These are phyloP conservation scores for Claviceps sorghi DNA, from an alignment of 2,329 filamentous ascomycete species.

Conservation along the genomic window DNA sequence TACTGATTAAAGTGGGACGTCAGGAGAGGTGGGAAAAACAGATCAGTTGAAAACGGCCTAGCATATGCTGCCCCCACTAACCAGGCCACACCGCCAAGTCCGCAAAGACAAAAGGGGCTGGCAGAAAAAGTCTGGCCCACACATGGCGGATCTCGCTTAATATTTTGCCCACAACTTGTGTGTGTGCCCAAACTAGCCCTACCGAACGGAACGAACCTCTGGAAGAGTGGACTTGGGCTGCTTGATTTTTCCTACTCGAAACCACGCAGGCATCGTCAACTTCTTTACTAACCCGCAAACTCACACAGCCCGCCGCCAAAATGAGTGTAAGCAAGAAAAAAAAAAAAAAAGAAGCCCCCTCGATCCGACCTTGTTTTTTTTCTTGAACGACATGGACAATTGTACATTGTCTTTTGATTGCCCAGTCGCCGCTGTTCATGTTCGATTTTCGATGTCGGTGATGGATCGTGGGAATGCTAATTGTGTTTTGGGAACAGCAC, in stretches of 20 bases:
- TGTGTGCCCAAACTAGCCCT: conserved; percentile 6
- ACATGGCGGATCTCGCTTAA: conserved; percentile 21
- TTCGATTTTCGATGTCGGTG: not conserved
- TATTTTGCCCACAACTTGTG: conserved; percentile 24
- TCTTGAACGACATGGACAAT: not conserved
- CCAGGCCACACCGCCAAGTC: conserved; percentile 4
- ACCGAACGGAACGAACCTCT: not conserved
- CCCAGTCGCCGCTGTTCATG: not conserved
- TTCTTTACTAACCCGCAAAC: conserved; percentile 6
- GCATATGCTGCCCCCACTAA: conserved; percentile 11
- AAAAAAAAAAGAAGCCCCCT: too few species aligned
- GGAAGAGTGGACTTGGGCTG: conserved; percentile 2
- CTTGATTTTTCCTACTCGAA: conserved; percentile 12
- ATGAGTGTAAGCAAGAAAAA: conserved; percentile 18
- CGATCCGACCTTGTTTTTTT: too few species aligned
- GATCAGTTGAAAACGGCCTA: conserved; percentile 5
- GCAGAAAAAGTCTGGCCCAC: not conserved
- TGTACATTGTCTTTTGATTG: not conserved
- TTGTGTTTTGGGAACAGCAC: conserved; percentile 23
- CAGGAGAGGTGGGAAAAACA: not conserved
- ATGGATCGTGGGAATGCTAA: conserved; percentile 1
- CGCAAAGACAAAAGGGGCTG: too few species aligned
- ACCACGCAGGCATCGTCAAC: conserved; percentile 19
- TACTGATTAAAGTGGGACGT: not conserved
- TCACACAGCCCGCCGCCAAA: not conserved